Conservation (phyloP, 2,329 filamentous ascomycete species). For the Endocalyx cinctus region DNA sequence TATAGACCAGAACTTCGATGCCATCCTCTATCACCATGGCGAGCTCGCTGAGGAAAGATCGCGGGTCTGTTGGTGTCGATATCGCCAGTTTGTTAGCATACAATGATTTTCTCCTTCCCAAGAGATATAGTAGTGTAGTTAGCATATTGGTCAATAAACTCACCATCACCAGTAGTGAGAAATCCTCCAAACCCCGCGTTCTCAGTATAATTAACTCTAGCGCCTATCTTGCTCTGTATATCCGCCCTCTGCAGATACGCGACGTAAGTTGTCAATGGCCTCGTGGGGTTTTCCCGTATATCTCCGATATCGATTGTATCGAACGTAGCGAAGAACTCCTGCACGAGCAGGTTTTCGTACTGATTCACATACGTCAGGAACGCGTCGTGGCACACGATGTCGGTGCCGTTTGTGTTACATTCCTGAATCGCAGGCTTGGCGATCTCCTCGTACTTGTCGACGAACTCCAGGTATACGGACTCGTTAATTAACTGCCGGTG, state of each 20-base stretch:
- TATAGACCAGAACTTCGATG: conserved; percentile 48
- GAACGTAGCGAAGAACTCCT: conserved; percentile 22
- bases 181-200: too few relatives aligned
- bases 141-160: too few relatives aligned
- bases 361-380: conserved; percentile 32
- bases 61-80: too few relatives aligned
- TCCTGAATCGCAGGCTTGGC: conserved; percentile 34
- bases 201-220: conserved; percentile 34
- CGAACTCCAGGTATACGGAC: conserved; percentile 29
- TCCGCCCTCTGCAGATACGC: conserved; percentile 2
- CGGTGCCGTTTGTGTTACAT: conserved; percentile 28
- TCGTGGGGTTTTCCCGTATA: conserved; percentile 20
- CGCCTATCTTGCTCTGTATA: conserved; percentile 21
- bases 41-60: too few relatives aligned
- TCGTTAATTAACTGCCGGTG: too few relatives aligned
- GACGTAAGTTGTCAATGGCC: conserved; percentile 6
- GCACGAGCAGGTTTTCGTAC: too few relatives aligned
- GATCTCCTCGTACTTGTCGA: conserved; percentile 26
- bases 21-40: conserved; percentile 41
- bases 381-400: conserved; percentile 27
- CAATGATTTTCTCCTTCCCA: too few relatives aligned
- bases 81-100: too few relatives aligned
- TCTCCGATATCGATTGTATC: conserved; percentile 26
- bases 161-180: too few relatives aligned
- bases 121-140: too few relatives aligned